Conservation (phyloP, 1,139 yeast genomes). For the Suhomyces choctaworum region DNA sequence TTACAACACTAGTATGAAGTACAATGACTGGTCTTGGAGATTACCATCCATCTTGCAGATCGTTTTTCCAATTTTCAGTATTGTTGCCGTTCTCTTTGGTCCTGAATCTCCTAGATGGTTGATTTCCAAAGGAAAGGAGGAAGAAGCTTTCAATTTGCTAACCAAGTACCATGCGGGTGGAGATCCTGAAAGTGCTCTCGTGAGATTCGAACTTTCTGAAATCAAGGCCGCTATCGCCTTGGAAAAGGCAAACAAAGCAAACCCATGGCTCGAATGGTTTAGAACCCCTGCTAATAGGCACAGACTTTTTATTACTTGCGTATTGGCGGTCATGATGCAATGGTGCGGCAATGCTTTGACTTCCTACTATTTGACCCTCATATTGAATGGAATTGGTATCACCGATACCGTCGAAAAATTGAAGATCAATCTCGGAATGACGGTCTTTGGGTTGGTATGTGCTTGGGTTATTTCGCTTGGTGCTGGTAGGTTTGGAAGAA, state of each 20-base stretch:
- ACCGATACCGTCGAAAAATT: slow-evolving; percentile 11
- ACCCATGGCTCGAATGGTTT: slow-evolving; percentile 6
- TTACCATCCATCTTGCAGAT: slow-evolving; percentile 50
- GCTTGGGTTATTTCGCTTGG: slow-evolving; percentile 17
- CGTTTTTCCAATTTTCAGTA: slow-evolving; percentile 31
- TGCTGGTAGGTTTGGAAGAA: slow-evolving; percentile 10
- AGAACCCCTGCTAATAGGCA: slow-evolving; percentile 7
- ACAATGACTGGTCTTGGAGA: slow-evolving; percentile 32
- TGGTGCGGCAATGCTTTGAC: slow-evolving; percentile 15
- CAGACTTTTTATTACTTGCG: slow-evolving; percentile 12
- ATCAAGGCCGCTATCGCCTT: slow-evolving; percentile 30
- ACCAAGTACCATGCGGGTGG: slow-evolving; percentile 34
- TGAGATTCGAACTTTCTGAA: slow-evolving; percentile 33
- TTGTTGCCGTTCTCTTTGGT: slow-evolving; percentile 16
- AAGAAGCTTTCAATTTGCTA: slow-evolving; percentile 39
- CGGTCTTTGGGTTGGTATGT: slow-evolving; percentile 20
- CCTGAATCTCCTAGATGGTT: slow-evolving; percentile 28
- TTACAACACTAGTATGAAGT: slow-evolving; percentile 28
- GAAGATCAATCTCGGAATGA: slow-evolving; percentile 13
- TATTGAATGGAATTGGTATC: slow-evolving; percentile 18
- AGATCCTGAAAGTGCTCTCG: slow-evolving; percentile 31
- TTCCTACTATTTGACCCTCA: slow-evolving; percentile 19
- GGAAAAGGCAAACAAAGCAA: slow-evolving; percentile 18
- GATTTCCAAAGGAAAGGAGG: slow-evolving; percentile 32
- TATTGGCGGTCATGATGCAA: slow-evolving; percentile 13